A percentile compares a stretch with the other conserved stretches of the same genome.
Evolutionary conservation across 2,329 filamentous ascomycete species (phyloP).

Genomic region (Chaetomiaceae sp.): DNA sequence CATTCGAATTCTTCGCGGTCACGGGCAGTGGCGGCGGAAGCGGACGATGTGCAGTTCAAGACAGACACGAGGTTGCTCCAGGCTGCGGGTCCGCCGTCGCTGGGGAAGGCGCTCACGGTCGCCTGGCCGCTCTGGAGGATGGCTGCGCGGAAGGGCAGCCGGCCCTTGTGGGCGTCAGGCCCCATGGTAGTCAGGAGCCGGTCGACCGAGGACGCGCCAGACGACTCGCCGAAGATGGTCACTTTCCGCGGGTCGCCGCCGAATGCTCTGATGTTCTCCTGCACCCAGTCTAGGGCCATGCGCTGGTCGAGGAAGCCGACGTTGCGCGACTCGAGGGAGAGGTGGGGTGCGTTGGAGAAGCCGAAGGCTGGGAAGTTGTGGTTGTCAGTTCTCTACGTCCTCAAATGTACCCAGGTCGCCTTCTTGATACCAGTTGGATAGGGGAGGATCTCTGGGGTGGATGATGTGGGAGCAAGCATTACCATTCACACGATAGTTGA

Average conservation of each 20-base stretch:
- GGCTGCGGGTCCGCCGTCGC: background rate
- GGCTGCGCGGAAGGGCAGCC: background rate
- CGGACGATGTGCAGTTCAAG: background rate
- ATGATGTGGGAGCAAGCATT: background rate
- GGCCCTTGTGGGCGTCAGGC: background rate
- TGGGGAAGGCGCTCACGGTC: background rate
- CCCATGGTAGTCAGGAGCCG: background rate
- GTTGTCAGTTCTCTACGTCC: too few species aligned
- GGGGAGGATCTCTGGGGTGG: too few species aligned
- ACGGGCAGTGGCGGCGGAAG: background rate
- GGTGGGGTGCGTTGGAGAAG: background rate
- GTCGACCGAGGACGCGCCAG: constrained; percentile 1
- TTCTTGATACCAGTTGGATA: too few species aligned
- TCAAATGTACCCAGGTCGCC: too few species aligned
- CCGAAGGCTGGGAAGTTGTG: background rate
- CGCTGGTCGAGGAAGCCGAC: background rate
- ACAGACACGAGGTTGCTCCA: background rate
- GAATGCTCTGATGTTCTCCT: background rate
- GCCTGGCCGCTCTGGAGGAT: background rate
- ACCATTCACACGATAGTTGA: background rate
- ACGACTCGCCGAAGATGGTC: constrained; percentile 1
- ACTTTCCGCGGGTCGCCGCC: background rate
- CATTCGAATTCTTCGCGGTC: background rate
- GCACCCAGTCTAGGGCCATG: background rate
- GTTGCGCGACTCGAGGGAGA: background rate